Percentiles rank a stretch among this genome's conserved stretches.
Evolutionary conservation across 805 yeast species (phyloP).

Genomic region (Ogataea polymorpha): DNA sequence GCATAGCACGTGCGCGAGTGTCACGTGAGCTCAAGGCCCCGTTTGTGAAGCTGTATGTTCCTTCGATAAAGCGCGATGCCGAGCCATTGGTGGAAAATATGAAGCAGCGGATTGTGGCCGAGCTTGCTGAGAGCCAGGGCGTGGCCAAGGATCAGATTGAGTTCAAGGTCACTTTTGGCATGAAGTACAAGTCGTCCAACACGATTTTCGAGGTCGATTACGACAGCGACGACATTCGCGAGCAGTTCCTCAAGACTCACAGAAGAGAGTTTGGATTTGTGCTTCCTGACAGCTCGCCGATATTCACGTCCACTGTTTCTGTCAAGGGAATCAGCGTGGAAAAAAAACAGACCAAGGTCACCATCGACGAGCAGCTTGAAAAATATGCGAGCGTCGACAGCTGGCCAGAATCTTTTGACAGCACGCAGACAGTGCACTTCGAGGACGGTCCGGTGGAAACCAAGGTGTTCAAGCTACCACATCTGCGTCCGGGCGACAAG

Average conservation of each 20-base stretch:
- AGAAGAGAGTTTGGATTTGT: slow-evolving; percentile 71
- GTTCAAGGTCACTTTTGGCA: slow-evolving; percentile 62
- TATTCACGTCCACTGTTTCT: slow-evolving; percentile 35
- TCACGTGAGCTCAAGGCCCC: slow-evolving; percentile 74
- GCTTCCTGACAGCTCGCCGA: slow-evolving; percentile 28
- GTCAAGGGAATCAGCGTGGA: slow-evolving; percentile 47
- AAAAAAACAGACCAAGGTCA: background rate
- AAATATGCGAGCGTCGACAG: background rate
- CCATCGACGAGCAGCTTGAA: slow-evolving; percentile 4
- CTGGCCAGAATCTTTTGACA: background rate
- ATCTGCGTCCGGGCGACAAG: slow-evolving; percentile 29
- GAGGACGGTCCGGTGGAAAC: slow-evolving; percentile 17
- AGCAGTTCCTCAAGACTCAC: slow-evolving; percentile 54
- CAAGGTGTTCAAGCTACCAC: slow-evolving; percentile 30
- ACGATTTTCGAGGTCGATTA: slow-evolving; percentile 66
- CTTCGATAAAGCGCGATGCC: slow-evolving; percentile 32
- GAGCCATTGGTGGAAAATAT: slow-evolving; percentile 44
- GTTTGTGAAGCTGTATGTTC: slow-evolving; percentile 34
- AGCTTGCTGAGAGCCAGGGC: slow-evolving; percentile 46
- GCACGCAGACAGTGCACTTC: slow-evolving; percentile 10
- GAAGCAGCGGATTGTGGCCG: slow-evolving; percentile 48
- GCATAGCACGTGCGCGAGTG: slow-evolving; percentile 35
- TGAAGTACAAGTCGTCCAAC: slow-evolving; percentile 84
- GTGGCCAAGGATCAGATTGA: slow-evolving; percentile 38
- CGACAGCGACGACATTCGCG: slow-evolving; percentile 31